Evolutionary conservation across 495 filamentous ascomycete genomes (phyloP).

Genomic region (Durotheca rogersii): DNA sequence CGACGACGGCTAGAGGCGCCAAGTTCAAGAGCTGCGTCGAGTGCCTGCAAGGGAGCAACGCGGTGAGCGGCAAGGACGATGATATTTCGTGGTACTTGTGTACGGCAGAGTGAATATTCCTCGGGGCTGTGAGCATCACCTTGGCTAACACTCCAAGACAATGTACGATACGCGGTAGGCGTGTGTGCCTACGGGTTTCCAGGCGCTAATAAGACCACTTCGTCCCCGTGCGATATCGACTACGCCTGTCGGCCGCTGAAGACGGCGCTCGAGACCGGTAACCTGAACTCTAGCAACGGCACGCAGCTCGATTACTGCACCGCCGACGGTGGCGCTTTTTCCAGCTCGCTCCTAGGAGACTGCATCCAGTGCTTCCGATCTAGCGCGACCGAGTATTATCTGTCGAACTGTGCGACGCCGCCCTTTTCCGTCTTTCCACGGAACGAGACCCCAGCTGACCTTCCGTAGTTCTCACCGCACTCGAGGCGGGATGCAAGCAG

Average conservation of each 20-base stretch:
- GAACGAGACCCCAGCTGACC: conserved; percentile 2
- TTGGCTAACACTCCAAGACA: conserved; percentile 30
- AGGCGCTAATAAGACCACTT: conserved; percentile 22
- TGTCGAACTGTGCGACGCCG: conserved; percentile 39
- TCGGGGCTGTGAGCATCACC: neutral
- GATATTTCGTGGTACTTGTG: conserved; percentile 63
- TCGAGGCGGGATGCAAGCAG: conserved; percentile 45
- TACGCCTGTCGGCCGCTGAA: conserved; percentile 32
- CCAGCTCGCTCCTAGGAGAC: conserved; percentile 13
- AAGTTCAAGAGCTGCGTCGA: conserved; percentile 58
- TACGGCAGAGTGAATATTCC: conserved; percentile 10
- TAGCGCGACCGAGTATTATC: conserved; percentile 28
- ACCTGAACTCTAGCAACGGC: conserved; percentile 19
- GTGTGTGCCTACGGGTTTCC: conserved; percentile 43
- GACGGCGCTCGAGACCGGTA: conserved; percentile 26
- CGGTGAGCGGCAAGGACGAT: conserved; percentile 48
- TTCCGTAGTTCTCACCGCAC: conserved; percentile 39
- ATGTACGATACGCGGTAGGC: conserved; percentile 45
- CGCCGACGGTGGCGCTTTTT: conserved; percentile 24
- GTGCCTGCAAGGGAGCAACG: conserved; percentile 60
- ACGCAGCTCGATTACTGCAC: conserved; percentile 34
- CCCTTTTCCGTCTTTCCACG: neutral
- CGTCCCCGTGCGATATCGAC: conserved; percentile 36
- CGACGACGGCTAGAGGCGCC: conserved; percentile 43
- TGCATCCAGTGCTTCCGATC: conserved; percentile 36